Percentiles rank a stretch among this genome's conserved stretches.
Conservation (phyloP, 306 rosid species). For the Gastrolobium bilobum region DNA sequence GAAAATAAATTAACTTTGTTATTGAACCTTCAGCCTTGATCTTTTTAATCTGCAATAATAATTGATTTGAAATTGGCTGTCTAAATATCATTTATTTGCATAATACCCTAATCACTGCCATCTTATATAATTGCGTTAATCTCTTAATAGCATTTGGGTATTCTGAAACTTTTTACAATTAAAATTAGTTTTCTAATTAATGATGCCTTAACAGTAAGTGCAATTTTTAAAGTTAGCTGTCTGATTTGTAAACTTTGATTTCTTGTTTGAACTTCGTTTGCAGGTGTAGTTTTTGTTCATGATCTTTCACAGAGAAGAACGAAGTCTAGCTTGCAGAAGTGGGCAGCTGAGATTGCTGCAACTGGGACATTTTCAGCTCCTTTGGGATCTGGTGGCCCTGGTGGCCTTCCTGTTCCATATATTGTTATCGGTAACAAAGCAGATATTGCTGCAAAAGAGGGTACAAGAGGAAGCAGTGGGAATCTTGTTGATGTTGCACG, state of each 20-base stretch:
- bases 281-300: constrained; percentile 98
- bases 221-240: constrained; percentile 29
- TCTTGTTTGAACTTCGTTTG: constrained; percentile 55
- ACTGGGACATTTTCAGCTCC: constrained; percentile 98
- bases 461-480: constrained; percentile 90
- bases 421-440: constrained; percentile 93
- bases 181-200: constrained; percentile 32
- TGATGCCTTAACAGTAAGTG: constrained; percentile 21
- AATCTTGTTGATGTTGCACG: constrained; percentile 99
- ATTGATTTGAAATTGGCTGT: constrained; percentile 12
- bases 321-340: constrained; percentile 89
- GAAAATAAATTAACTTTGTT: constrained; percentile 6
- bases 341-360: constrained; percentile 94
- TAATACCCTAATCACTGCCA: background rate
- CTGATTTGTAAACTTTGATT: constrained; percentile 26
- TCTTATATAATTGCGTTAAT: constrained; percentile 23
- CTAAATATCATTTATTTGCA: constrained; percentile 33
- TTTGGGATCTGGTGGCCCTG: constrained; percentile 90
- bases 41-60: constrained; percentile 9
- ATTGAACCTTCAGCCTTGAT: constrained; percentile 1
- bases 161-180: constrained; percentile 33
- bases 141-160: constrained; percentile 8
- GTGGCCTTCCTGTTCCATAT: constrained; percentile 96
- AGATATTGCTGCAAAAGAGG: constrained; percentile 95
- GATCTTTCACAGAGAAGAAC: constrained; percentile 98